These are phyloP conservation scores for Myxozyma monticola DNA, from an alignment of 805 yeast species.

Conservation along the genomic window DNA sequence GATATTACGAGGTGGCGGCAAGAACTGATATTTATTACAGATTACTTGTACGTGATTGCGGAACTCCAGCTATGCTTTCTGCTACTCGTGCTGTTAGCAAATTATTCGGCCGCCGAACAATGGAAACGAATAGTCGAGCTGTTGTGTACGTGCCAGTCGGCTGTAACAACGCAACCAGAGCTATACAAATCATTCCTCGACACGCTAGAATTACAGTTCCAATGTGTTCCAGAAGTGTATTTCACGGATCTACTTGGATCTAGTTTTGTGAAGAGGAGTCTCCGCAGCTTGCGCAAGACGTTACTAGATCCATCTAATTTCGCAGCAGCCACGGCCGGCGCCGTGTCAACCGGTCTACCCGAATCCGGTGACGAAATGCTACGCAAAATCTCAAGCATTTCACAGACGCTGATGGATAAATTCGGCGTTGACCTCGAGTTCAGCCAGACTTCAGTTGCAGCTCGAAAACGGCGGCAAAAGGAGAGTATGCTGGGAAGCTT, in stretches of 20 bases:
- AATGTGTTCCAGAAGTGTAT: slow-evolving; percentile 47
- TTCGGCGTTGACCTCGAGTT: slow-evolving; percentile 17
- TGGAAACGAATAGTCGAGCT: slow-evolving; percentile 58
- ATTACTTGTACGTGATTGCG: slow-evolving; percentile 43
- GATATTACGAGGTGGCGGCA: too few species aligned
- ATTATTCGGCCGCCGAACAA: slow-evolving; percentile 61
- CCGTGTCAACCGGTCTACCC: neutral
- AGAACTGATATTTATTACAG: slow-evolving; percentile 38
- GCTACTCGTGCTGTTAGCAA: slow-evolving; percentile 55
- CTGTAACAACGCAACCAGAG: slow-evolving; percentile 33
- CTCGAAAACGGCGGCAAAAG: slow-evolving; percentile 4
- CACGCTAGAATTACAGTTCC: slow-evolving; percentile 42
- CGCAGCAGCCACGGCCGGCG: neutral
- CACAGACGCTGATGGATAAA: neutral
- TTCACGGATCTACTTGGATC: slow-evolving; percentile 40
- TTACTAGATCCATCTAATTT: neutral
- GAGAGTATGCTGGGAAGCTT: slow-evolving; percentile 4
- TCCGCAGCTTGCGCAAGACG: slow-evolving; percentile 22
- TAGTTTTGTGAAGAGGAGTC: slow-evolving; percentile 27
- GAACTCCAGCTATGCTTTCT: slow-evolving; percentile 58
- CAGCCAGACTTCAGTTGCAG: slow-evolving; percentile 1
- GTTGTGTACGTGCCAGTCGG: slow-evolving; percentile 41
- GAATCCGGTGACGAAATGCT: slow-evolving; percentile 1
- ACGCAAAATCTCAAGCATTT: neutral
- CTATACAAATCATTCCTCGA: slow-evolving; percentile 41